Evolutionary conservation across 495 filamentous ascomycete genomes (phyloP), one percentile per base, ranked within the genome.

Genomic region (Xylaria scruposa): DNA sequence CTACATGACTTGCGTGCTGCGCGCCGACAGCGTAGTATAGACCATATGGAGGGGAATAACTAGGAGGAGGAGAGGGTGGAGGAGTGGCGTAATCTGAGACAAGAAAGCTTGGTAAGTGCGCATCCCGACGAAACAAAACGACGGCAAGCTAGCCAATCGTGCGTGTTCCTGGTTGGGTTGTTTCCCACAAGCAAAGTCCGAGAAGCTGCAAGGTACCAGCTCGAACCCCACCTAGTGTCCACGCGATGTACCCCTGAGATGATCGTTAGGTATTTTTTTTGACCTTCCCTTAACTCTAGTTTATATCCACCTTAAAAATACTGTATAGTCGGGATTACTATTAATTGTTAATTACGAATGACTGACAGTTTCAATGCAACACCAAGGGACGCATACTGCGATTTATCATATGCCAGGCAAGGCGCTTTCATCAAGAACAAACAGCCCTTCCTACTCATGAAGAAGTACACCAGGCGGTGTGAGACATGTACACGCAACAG

Each of bases 81-180:
- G 33, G 42, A 19, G 65, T 67, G 65, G 65, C 65, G 65, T 17
- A 67, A 40, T 31, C 65, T 56, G 65, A 67, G 65, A 67, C 65
- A 15, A 56, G 17, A n/a, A 31, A 44, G 42, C 62, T 49, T 59
- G 10, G 58, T 21, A 17, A 8, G 24, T 56, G 58, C 31, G 58
- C 58, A 63, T 42, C 21, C 60, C 60, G 60, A 60, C 38, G 60
- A 63, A 63, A 44, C 38, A 29, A 63, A 63, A 63, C 38, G 60
- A 44, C 36, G 31, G 38, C n/a, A 17, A 61, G 29, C 38, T 36
- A 44, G 38, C 60, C 38, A 42, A 63, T 42, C n/a, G 17, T 24
- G 2, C 31, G n/a, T 7, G 19, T 38, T n/a, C 36, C 59, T n/a
- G 10, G 60, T 24, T 4, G 5, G 36, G 21, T 29, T 44, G 31